Evolutionary conservation across 257 asterid species (phyloP), one percentile per base, ranked within the genome.

Genomic region (Fraxinus quadrangulata): DNA sequence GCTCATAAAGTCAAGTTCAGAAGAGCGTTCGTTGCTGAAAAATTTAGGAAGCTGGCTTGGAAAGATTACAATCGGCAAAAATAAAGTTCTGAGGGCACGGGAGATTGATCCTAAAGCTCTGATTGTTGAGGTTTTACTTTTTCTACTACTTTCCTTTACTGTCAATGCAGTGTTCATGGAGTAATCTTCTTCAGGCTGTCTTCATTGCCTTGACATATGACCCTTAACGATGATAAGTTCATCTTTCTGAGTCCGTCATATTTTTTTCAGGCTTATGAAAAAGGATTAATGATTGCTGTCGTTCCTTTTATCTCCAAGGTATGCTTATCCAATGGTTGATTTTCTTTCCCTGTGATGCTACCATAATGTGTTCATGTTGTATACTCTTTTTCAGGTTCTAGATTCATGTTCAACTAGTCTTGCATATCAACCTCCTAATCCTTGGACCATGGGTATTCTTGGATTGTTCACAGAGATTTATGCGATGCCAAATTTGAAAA

Each of bases 11-110:
- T 90, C 98, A 63, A 93, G 97, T 73, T 89, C 90, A 21, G 99
- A 96, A 82, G 99, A 96, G 85, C 98, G 99, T 63, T 96, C 99
- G 6, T 75, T 93, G 87, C 94, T 96, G 76, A 96, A 93, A 87
- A 93, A 92, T 84, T 87, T 96, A 67, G 98, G 98, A 81, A 93
- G 97, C 90, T 96, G 99, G 99, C 94, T 96, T 83, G 99, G 99
- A 80, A 96, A 96, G 86, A 88, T 96, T 70, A 96, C 99, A 71
- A 96, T 96, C 77, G 99, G 99, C 80, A 93, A 83, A 85, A 96
- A 96, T 88, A 94, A 89, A 79, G 97, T 93, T 73, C 87, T 96
- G 78, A 85, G 97, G 86, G 99, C 95, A 33, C 89, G 92, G 3
- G 98, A 93, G 85, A 92, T 96, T 54, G 97, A 96, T 85, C 99